These are phyloP conservation scores for Tylopilus intermedius DNA, from an alignment of 768 basidiomycete genomes.

Conservation along the genomic window DNA sequence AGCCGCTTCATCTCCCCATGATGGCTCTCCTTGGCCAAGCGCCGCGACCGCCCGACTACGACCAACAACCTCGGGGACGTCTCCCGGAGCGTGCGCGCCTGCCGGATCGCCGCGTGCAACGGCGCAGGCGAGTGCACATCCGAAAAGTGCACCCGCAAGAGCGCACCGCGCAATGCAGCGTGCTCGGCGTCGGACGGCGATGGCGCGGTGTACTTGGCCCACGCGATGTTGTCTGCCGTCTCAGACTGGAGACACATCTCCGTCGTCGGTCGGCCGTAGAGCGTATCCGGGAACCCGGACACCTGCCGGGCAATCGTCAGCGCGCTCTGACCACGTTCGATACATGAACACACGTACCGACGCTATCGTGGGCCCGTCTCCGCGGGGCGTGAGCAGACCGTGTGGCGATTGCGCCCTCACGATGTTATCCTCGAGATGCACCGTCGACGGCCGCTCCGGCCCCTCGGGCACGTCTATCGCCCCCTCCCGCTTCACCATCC, in stretches of 20 bases:
- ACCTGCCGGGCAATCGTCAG: slow-evolving; percentile 4
- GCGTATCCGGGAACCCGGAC: slow-evolving; percentile 57
- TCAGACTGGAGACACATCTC: slow-evolving; percentile 70
- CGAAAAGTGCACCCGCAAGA: slow-evolving; percentile 61
- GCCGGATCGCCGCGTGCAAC: slow-evolving; percentile 49
- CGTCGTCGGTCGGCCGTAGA: slow-evolving; percentile 61
- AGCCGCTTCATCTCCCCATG: slow-evolving; percentile 62
- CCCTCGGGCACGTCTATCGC: slow-evolving; percentile 12
- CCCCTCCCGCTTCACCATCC: slow-evolving; percentile 50
- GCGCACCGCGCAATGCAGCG: slow-evolving; percentile 28
- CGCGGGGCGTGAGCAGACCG: background rate
- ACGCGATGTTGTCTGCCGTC: slow-evolving; percentile 76
- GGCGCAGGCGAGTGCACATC: slow-evolving; percentile 51
- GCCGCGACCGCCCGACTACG: slow-evolving; percentile 68
- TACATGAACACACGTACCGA: slow-evolving; percentile 8
- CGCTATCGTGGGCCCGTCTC: background rate
- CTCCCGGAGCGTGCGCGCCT: slow-evolving; percentile 33
- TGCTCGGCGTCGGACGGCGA: background rate
- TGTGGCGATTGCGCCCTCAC: background rate
- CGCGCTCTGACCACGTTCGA: too few relatives aligned
- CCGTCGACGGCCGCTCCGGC: slow-evolving; percentile 22
- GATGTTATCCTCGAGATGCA: slow-evolving; percentile 17
- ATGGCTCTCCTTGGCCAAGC: slow-evolving; percentile 72
- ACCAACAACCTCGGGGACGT: slow-evolving; percentile 46
- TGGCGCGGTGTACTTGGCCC: slow-evolving; percentile 48